These are phyloP conservation scores for Smithsoniella earleae DNA, from an alignment of 163 green algal species.

Conservation along the genomic window DNA sequence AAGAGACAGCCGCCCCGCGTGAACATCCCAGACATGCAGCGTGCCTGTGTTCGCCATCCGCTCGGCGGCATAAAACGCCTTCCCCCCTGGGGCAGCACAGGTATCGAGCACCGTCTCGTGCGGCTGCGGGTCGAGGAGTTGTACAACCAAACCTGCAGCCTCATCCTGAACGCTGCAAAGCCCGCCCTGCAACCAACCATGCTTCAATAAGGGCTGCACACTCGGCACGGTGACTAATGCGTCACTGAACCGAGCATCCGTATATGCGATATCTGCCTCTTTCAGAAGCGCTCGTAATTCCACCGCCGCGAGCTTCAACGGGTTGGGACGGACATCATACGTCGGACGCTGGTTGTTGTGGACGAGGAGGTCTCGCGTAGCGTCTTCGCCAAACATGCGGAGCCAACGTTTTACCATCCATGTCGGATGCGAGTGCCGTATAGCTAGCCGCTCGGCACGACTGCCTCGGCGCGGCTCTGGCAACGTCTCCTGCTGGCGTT, in stretches of 20 bases:
- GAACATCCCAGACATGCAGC: slow-evolving; percentile 95
- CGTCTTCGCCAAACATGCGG: slow-evolving; percentile 43
- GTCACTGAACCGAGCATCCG: too few species aligned
- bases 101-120: slow-evolving; percentile 75
- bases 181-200: slow-evolving; percentile 13
- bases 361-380: slow-evolving; percentile 50
- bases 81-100: slow-evolving; percentile 82
- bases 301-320: too few species aligned
- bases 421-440: slow-evolving; percentile 50
- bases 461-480: too few species aligned
- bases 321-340: slow-evolving; percentile 46
- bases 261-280: too few species aligned
- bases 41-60: slow-evolving; percentile 69
- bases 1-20: slow-evolving; percentile 78
- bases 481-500: too few species aligned
- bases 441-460: background rate
- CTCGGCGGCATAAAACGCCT: slow-evolving; percentile 49
- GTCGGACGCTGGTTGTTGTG: slow-evolving; percentile 65
- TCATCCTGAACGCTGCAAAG: slow-evolving; percentile 53
- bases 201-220: slow-evolving; percentile 13
- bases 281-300: too few species aligned
- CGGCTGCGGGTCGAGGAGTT: slow-evolving; percentile 59
- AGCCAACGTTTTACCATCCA: slow-evolving; percentile 79
- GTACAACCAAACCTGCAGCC: slow-evolving; percentile 63
- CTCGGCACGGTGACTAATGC: too few species aligned